Evolutionary conservation across 2,329 filamentous ascomycete genomes (phyloP), one percentile per base, ranked within the genome.

Genomic region (Claviceps pazoutovae): DNA sequence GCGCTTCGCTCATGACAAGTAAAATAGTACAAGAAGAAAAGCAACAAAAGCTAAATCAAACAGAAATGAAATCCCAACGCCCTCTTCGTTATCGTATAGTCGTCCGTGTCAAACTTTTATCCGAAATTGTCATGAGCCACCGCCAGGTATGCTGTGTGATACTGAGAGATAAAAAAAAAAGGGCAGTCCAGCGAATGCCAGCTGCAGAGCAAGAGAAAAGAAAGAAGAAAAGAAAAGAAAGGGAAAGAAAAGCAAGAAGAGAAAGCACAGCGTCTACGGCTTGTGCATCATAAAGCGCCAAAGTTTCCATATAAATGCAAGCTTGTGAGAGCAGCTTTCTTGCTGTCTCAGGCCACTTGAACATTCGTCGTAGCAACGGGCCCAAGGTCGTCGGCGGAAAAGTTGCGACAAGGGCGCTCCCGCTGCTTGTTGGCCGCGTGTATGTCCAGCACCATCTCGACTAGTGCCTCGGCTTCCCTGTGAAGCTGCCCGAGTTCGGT

Each of bases 391-490:
- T 68, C 65, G 5, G 60, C 57, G 38, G 64, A 55, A 5, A 57
- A 56, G 34, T 53, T 57, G 48, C 56, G 56, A 3, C 59, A 54
- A 1, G 59, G 59, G 5, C 63, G 58, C 23, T 65, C 63, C 7
- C 66, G 64, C 11, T 63, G 59, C 37, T 66, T 64, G 57, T 62
- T 66, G 6, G 69, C 63, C 30, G 66, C 68, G 58, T 77, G 71
- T 17, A 72, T 73, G 48, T 76, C 74, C 17, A 77, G 67, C 30
- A 78, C 67, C 66, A 75, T 69, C 58, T 76, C 72, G 14, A 79
- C 73, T 19, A 80, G 65, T 0, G 68, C 67, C 61, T 77, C 73
- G 2, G 75, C 76, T 55, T 79, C 75, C 21, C 63, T 61, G 53
- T 73, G 65, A 8, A 80, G 64, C 17, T 66, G 65, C 8, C 68